These are phyloP conservation scores for Murraya paniculata DNA, from an alignment of 345 rosid species.

Conservation along the genomic window DNA sequence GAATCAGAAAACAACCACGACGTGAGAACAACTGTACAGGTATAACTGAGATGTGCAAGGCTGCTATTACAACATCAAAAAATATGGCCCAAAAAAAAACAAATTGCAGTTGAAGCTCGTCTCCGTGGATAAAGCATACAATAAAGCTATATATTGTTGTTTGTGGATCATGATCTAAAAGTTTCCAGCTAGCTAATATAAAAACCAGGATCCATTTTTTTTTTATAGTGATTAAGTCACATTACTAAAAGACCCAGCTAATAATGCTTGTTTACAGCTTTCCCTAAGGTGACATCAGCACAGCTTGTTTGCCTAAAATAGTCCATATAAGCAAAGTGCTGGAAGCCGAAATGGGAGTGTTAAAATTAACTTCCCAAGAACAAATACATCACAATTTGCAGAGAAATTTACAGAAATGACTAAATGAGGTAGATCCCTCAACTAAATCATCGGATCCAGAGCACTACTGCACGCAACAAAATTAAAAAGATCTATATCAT, in stretches of 20 bases:
- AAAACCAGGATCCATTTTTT: background rate
- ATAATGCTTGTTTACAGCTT: no score
- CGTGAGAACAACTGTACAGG: background rate
- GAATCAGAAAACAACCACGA: slow-evolving; percentile 3
- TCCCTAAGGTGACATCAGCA: background rate
- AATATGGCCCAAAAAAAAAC: background rate
- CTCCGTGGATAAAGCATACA: background rate
- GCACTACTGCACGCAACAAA: background rate
- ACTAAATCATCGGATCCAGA: slow-evolving; percentile 10
- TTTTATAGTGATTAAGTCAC: background rate
- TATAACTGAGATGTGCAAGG: background rate
- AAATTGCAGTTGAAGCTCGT: background rate
- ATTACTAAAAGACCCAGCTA: background rate
- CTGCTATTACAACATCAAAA: no score
- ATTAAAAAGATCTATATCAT: background rate
- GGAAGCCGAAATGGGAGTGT: background rate
- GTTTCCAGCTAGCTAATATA: background rate
- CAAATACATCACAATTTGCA: background rate
- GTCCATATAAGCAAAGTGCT: background rate
- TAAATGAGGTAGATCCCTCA: slow-evolving; percentile 1
- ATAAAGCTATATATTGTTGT: background rate
- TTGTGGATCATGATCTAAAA: background rate
- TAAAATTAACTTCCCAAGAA: no score
- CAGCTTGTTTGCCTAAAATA: background rate
- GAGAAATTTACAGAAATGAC: background rate